These are phyloP conservation scores for Dothidotthia symphoricarpi DNA, from an alignment of 2,329 filamentous ascomycete genomes.

Conservation along the genomic window DNA sequence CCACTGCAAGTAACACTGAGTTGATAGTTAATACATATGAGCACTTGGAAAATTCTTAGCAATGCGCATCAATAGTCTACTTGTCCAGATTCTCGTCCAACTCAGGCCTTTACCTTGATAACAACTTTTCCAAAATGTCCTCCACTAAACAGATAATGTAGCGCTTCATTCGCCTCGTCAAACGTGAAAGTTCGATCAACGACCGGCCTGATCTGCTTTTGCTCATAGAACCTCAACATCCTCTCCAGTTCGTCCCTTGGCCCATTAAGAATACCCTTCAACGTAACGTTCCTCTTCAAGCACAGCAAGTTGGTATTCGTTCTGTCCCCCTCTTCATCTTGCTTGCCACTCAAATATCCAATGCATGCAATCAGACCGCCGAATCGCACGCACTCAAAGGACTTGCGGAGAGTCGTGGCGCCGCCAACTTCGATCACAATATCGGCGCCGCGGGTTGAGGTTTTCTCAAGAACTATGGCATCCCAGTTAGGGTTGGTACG, in stretches of 20 bases:
- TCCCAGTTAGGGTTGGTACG: conserved; percentile 59
- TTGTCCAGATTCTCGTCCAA: too few relatives aligned
- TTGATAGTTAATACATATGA: too few relatives aligned
- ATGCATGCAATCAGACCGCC: conserved; percentile 45
- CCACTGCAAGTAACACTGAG: too few relatives aligned
- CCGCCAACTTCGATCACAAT: conserved; percentile 55
- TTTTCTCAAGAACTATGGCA: conserved; percentile 53
- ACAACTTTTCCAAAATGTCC: conserved; percentile 45
- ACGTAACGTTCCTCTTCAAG: conserved; percentile 51
- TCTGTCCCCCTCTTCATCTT: conserved; percentile 55
- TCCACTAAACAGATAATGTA: conserved; percentile 31
- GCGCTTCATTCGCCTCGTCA: conserved; percentile 29
- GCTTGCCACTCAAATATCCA: conserved; percentile 52
- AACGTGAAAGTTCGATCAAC: conserved; percentile 45
- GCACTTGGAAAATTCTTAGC: too few relatives aligned
- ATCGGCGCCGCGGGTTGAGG: conserved; percentile 45
- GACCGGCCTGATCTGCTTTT: conserved; percentile 44
- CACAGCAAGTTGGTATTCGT: conserved; percentile 61
- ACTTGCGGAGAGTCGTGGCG: conserved; percentile 49
- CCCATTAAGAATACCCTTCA: conserved; percentile 63
- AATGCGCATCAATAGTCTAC: too few relatives aligned
- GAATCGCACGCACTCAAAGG: conserved; percentile 45
- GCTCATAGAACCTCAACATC: conserved; percentile 45
- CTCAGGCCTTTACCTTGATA: conserved; percentile 33
- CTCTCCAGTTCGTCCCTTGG: conserved; percentile 55